Evolutionary conservation across 345 rosid genomes (phyloP).

Genomic region (Gossypium bickii): DNA sequence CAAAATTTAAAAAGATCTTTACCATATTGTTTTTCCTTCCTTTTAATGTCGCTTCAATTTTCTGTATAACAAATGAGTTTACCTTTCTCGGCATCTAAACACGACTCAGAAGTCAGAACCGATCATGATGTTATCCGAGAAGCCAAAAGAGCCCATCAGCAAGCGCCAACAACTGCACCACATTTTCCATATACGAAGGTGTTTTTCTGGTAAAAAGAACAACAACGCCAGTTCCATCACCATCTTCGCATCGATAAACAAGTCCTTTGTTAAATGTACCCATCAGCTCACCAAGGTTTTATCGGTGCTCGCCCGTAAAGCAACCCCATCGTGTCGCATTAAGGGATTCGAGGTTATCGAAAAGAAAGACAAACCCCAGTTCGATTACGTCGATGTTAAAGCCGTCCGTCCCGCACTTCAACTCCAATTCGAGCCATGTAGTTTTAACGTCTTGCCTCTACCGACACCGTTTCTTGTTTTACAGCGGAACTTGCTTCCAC

Average conservation of each 20-base stretch:
- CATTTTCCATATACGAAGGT: conserved; percentile 31
- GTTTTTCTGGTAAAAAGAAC: conserved; percentile 20
- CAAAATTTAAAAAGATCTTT: background rate
- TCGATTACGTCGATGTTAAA: background rate
- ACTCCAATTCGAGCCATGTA: background rate
- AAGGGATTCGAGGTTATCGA: conserved; percentile 54
- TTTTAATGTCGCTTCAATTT: background rate
- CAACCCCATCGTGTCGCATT: conserved; percentile 31
- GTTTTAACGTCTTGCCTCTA: conserved; percentile 6
- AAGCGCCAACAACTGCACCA: conserved; percentile 20
- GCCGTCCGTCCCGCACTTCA: background rate
- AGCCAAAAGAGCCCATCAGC: conserved; percentile 27
- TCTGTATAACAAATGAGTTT: background rate
- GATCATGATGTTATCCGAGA: conserved; percentile 42
- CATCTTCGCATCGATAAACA: conserved; percentile 57
- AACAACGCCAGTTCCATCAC: conserved; percentile 26
- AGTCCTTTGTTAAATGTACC: conserved; percentile 47
- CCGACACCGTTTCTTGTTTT: conserved; percentile 24
- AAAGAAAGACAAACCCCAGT: conserved; percentile 1
- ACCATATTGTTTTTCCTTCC: background rate
- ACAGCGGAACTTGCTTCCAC: conserved; percentile 30
- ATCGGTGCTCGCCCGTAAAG: conserved; percentile 39
- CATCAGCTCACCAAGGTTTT: conserved; percentile 57
- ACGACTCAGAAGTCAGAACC: too few species aligned
- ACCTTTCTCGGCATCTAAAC: background rate